A percentile compares a stretch with the other conserved stretches of the same genome.
phyloP scores from a whole-genome alignment of 1,284 basidiomycete species.

The Tilletia horrida region DNA sequence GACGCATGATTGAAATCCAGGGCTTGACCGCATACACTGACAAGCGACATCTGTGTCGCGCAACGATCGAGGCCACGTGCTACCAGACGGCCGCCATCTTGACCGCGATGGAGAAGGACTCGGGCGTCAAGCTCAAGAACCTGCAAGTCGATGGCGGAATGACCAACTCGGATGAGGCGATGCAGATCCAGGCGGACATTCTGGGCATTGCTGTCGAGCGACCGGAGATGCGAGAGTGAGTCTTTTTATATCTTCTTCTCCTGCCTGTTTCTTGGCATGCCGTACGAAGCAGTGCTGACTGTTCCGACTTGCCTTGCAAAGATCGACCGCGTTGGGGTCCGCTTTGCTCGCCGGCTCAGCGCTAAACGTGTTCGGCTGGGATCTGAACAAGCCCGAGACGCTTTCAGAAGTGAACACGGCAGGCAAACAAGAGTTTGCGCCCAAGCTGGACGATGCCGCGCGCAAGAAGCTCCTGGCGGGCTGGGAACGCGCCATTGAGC shows the following conservation, averaged over 20 bases:
- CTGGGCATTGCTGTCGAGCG: constrained; percentile 86
- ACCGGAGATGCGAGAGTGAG: constrained; percentile 89
- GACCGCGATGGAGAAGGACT: constrained; percentile 87
- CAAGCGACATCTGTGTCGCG: constrained; percentile 79
- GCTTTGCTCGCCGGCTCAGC: constrained; percentile 91
- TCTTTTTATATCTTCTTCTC: constrained; percentile 40
- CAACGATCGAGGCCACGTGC: constrained; percentile 79
- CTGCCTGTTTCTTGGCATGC: constrained; percentile 33
- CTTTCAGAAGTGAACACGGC: constrained; percentile 84
- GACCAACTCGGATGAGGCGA: constrained; percentile 65
- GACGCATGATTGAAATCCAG: constrained; percentile 17
- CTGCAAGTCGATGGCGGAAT: constrained; percentile 79
- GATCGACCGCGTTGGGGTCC: constrained; percentile 91
- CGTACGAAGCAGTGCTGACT: not conserved
- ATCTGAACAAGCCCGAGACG: constrained; percentile 77
- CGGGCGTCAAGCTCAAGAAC: constrained; percentile 67
- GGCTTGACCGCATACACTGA: constrained; percentile 83
- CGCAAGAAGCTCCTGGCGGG: constrained; percentile 35
- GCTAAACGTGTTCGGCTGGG: constrained; percentile 88
- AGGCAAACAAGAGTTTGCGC: constrained; percentile 71
- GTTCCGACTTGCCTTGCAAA: constrained; percentile 46
- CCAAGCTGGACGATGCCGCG: constrained; percentile 62
- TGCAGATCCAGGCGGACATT: constrained; percentile 88
- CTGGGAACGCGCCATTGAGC: constrained; percentile 46
- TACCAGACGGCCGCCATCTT: constrained; percentile 87